phyloP scores from a whole-genome alignment of 2,329 filamentous ascomycete species.

The Chrysoporthe puriensis region DNA sequence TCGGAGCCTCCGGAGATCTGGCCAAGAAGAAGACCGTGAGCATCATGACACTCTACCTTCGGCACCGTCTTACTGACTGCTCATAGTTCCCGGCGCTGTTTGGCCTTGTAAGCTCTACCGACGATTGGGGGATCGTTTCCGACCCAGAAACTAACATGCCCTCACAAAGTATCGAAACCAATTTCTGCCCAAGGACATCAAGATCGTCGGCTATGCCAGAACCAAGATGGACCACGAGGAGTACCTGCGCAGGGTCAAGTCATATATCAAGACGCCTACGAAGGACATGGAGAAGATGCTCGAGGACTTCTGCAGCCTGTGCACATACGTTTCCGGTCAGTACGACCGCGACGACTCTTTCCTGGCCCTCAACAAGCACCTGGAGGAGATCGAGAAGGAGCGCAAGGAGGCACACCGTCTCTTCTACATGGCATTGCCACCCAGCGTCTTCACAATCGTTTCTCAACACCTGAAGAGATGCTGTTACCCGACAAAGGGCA shows the following conservation, averaged over 20 bases:
- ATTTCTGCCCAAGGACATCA: conserved; percentile 95
- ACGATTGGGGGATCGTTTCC: conserved; percentile 7
- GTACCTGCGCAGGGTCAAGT: conserved; percentile 91
- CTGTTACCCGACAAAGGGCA: conserved; percentile 90
- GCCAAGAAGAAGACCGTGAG: conserved; percentile 99
- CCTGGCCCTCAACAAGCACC: conserved; percentile 79
- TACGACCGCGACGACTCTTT: conserved; percentile 98
- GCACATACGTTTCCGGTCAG: conserved; percentile 94
- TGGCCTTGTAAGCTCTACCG: conserved; percentile 75
- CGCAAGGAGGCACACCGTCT: conserved; percentile 85
- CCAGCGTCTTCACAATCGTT: conserved; percentile 96
- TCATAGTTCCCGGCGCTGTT: conserved; percentile 92
- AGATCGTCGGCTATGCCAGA: conserved; percentile 97
- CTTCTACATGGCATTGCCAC: conserved; percentile 99
- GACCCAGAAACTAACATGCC: conserved; percentile 25
- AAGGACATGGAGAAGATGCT: conserved; percentile 97
- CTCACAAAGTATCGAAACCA: conserved; percentile 86
- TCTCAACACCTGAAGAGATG: conserved; percentile 97
- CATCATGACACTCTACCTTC: conserved; percentile 25
- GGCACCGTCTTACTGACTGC: conserved; percentile 36
- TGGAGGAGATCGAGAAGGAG: conserved; percentile 82
- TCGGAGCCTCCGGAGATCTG: conserved; percentile 95
- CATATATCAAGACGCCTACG: conserved; percentile 98
- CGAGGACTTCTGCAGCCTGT: conserved; percentile 83
- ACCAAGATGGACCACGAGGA: conserved; percentile 99